These are phyloP conservation scores for Curvularia sp. DNA, from an alignment of 2,329 filamentous ascomycete species.

Conservation along the genomic window DNA sequence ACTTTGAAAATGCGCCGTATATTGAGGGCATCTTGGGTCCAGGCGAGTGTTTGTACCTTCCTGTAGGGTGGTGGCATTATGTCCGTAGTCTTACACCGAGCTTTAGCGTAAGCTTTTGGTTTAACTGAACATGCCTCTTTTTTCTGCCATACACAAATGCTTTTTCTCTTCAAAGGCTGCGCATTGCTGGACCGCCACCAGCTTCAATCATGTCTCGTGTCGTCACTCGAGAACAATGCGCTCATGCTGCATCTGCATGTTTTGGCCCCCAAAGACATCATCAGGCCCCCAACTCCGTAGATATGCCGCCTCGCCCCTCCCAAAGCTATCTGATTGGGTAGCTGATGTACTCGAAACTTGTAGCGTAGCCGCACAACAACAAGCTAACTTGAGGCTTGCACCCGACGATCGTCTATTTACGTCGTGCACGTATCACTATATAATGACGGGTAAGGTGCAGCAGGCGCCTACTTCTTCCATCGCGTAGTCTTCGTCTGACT, in stretches of 20 bases:
- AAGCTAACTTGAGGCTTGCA: not conserved
- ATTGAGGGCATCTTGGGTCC: constrained; percentile 79
- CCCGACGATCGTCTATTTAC: not conserved
- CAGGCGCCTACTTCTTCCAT: not conserved
- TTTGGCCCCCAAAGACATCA: not conserved
- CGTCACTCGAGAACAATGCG: not conserved
- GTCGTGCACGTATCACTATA: not conserved
- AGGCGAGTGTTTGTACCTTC: constrained; percentile 88
- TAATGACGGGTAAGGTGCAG: not conserved
- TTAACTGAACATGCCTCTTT: constrained; percentile 28
- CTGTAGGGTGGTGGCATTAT: constrained; percentile 98
- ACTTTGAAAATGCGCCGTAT: constrained; percentile 68
- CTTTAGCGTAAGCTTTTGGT: constrained; percentile 98
- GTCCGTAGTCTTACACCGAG: constrained; percentile 84
- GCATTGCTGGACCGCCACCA: not conserved
- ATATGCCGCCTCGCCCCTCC: not conserved
- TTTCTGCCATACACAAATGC: not conserved
- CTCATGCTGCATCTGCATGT: not conserved
- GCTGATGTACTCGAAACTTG: not conserved
- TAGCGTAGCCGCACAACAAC: not conserved
- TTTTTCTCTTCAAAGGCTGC: not conserved
- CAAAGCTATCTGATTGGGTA: not conserved
- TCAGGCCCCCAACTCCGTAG: not conserved
- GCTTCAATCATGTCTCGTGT: not conserved
- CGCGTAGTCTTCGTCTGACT: not conserved